Evolutionary conservation across 2,329 filamentous ascomycete genomes (phyloP), one percentile per base, ranked within the genome.

Genomic region (Tolypocladium cylindrosporum): DNA sequence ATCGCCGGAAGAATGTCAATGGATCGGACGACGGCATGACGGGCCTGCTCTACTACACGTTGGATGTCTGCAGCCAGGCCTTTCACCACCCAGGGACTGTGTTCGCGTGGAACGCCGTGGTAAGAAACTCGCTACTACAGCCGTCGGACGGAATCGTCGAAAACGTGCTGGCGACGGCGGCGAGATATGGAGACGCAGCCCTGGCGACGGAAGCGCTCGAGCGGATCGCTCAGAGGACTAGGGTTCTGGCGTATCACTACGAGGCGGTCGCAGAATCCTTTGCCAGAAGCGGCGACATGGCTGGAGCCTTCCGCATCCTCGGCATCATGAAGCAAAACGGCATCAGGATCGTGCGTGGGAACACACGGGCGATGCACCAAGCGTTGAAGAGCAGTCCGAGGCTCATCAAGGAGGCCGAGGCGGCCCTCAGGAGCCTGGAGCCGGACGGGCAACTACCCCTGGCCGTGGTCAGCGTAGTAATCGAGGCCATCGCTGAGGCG

Each of bases 191-290:
- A 27, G 88, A 96, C 68, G 75, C 83, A 1, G 71, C 77, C 0
- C 77, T 97, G 11, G 89, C 88, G 1, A 86, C 85, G 7, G 82
- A 87, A 37, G 88, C 89, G 37, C 83, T 96, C 61, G 79, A 85
- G 31, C 62, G 67, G 56, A 58, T 74, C 1, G 66, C 71, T 4
- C 60, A 58, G 40, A 65, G 67, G 21, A 68, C 81, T 1, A 77
- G 80, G 45, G 77, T 91, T 42, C 76, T 79, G 10, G 72, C 80
- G 7, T 79, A 88, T 61, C 90, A 97, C 68, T 96, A 94, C 71
- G 91, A 95, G 69, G 80, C 87, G 36, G 79, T 97, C 36, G 76
- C 92, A 8, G 85, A 90, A 58, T 81, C 88, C 4, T 90, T 95
- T 67, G 77, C 84, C 13, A 74, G 76, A 4, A 66, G 69, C 4